These are phyloP conservation scores for Cryptosporidium xiaoi DNA, from an alignment of 169 alveolate genomes.

Conservation along the genomic window DNA sequence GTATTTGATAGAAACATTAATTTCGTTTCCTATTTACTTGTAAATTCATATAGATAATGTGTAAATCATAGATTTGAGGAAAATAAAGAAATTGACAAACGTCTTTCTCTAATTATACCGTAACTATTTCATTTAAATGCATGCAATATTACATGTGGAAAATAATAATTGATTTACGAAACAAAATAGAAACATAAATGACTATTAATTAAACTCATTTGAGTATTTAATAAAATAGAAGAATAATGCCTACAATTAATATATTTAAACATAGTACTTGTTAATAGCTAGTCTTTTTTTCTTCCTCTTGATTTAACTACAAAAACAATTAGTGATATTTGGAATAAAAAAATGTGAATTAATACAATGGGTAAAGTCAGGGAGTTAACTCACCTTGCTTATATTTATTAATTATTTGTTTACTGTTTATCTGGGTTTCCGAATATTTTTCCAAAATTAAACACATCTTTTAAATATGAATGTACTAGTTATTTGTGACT, in stretches of 20 bases:
- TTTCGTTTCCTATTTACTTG: too few relatives aligned
- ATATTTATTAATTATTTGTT: slow-evolving; percentile 22
- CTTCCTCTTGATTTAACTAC: slow-evolving; percentile 65
- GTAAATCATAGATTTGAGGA: too few relatives aligned
- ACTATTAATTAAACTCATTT: background rate
- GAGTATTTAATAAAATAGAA: background rate
- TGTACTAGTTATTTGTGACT: background rate
- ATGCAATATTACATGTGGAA: slow-evolving; percentile 18
- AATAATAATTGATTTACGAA: background rate
- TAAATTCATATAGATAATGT: too few relatives aligned
- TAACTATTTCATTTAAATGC: background rate
- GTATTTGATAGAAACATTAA: background rate
- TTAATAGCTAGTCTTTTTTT: slow-evolving; percentile 24
- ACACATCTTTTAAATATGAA: slow-evolving; percentile 21
- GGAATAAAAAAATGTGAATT: too few relatives aligned
- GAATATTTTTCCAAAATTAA: slow-evolving; percentile 11
- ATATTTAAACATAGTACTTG: background rate
- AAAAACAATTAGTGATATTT: background rate
- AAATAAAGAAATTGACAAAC: too few relatives aligned
- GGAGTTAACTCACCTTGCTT: slow-evolving; percentile 47
- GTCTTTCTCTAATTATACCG: background rate
- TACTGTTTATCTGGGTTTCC: slow-evolving; percentile 16
- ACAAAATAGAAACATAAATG: too few relatives aligned
- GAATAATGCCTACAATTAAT: background rate
- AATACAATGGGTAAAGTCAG: background rate